Percentiles rank a stretch among this genome's conserved stretches.
Conservation (phyloP, 176 grass and related monocot species). For the Raddia distichophylla region DNA sequence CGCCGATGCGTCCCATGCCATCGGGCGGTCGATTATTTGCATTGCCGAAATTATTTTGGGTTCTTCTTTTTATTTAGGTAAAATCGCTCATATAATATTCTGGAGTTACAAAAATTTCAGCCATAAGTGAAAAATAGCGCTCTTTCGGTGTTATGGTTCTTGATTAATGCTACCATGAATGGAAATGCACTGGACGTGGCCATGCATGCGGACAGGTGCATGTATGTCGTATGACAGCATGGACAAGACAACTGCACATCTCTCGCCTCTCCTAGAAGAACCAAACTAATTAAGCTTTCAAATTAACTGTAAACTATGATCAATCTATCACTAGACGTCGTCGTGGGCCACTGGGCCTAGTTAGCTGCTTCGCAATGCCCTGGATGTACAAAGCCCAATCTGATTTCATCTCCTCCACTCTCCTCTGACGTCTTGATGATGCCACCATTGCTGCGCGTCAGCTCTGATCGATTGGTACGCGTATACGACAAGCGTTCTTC, state of each 20-base stretch:
- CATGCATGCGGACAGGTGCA: neutral
- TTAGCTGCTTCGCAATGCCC: neutral
- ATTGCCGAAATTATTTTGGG: no score
- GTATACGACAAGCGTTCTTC: neutral
- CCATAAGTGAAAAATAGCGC: no score
- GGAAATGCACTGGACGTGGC: neutral
- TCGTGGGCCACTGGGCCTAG: neutral
- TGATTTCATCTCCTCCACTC: neutral
- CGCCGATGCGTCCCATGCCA: no score
- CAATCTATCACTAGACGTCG: neutral
- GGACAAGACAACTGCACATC: neutral
- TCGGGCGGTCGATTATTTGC: no score
- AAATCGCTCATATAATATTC: no score
- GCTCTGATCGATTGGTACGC: neutral
- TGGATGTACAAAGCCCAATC: conserved; percentile 18
- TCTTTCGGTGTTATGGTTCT: neutral
- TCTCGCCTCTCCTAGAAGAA: neutral
- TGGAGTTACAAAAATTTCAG: no score
- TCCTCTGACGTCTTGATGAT: neutral
- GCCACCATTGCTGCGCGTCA: neutral
- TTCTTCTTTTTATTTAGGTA: no score
- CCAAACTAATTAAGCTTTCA: neutral
- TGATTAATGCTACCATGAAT: neutral
- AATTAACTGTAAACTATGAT: no score
- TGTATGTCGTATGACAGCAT: neutral